Evolutionary conservation across 176 grass and related monocot genomes (phyloP).

Genomic region (Thinopyrum elongatum): DNA sequence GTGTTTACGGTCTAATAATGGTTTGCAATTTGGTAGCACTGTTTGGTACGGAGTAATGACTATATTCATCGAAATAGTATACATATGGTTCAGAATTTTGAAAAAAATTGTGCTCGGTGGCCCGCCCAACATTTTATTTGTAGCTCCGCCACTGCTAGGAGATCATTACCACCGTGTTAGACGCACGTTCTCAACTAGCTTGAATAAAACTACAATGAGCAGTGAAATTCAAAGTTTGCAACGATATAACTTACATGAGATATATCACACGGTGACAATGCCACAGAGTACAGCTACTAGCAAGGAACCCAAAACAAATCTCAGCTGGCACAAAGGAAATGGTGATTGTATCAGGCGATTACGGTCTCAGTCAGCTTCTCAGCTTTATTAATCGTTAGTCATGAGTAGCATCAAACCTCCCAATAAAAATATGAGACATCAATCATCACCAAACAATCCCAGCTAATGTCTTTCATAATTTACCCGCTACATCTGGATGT

Average conservation of each 20-base stretch:
- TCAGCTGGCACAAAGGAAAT: background rate
- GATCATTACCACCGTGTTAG: too few species aligned
- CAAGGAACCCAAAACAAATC: background rate
- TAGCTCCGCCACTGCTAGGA: too few species aligned
- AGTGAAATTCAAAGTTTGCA: background rate
- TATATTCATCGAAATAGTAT: too few species aligned
- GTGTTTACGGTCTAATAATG: too few species aligned
- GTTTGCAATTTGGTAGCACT: too few species aligned
- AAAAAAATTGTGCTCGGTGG: too few species aligned
- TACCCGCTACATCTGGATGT: conserved; percentile 83
- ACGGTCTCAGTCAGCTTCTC: background rate
- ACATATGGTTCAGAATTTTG: too few species aligned
- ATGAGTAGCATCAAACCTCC: background rate
- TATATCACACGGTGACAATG: background rate
- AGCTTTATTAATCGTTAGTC: background rate
- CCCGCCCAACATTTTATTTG: too few species aligned
- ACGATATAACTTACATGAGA: background rate
- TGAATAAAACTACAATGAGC: background rate
- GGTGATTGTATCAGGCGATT: background rate
- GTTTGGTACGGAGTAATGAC: too few species aligned
- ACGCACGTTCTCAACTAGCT: background rate
- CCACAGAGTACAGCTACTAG: background rate
- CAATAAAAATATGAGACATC: background rate
- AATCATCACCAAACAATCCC: background rate
- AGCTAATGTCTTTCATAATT: background rate